Conservation (phyloP, 2,329 filamentous ascomycete species). For the Aureobasidium sp. region DNA sequence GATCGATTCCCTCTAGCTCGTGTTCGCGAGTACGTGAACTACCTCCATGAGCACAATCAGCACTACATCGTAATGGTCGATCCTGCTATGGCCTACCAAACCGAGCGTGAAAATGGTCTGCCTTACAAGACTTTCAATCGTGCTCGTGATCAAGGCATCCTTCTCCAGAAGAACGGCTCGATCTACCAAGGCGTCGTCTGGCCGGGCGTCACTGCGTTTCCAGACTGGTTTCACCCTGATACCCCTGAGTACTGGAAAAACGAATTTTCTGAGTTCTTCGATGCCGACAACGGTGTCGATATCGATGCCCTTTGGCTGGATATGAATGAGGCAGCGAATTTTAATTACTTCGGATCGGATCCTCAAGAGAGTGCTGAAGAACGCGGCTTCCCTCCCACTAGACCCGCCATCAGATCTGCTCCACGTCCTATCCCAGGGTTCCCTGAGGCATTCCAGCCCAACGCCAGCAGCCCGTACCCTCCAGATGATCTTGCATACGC, state of each 20-base stretch:
- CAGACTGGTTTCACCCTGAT: slow-evolving; percentile 63
- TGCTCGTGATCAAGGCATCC: slow-evolving; percentile 35
- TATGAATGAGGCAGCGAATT: slow-evolving; percentile 54
- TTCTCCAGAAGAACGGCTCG: slow-evolving; percentile 48
- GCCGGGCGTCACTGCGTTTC: slow-evolving; percentile 48
- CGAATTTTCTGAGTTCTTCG: slow-evolving; percentile 59
- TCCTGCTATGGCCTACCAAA: slow-evolving; percentile 44
- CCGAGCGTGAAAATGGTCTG: neutral
- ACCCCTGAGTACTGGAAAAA: slow-evolving; percentile 60
- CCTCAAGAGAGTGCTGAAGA: slow-evolving; percentile 29
- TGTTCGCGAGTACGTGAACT: slow-evolving; percentile 55
- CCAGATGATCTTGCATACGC: slow-evolving; percentile 3
- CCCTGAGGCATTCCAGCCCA: slow-evolving; percentile 56
- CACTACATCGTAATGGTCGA: slow-evolving; percentile 61
- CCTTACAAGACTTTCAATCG: neutral
- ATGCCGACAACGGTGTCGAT: slow-evolving; percentile 54
- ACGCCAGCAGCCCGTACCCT: neutral
- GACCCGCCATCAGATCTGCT: slow-evolving; percentile 51
- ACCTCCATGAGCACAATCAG: slow-evolving; percentile 39
- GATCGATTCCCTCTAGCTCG: slow-evolving; percentile 52
- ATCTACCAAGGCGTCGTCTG: slow-evolving; percentile 60
- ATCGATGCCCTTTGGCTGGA: slow-evolving; percentile 69
- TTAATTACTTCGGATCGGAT: slow-evolving; percentile 35
- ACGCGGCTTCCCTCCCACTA: slow-evolving; percentile 48
- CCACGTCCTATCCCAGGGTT: slow-evolving; percentile 62